Percentiles rank a stretch among this genome's conserved stretches.
Evolutionary conservation across 768 basidiomycete genomes (phyloP).

Genomic region (Mycena latifolia): DNA sequence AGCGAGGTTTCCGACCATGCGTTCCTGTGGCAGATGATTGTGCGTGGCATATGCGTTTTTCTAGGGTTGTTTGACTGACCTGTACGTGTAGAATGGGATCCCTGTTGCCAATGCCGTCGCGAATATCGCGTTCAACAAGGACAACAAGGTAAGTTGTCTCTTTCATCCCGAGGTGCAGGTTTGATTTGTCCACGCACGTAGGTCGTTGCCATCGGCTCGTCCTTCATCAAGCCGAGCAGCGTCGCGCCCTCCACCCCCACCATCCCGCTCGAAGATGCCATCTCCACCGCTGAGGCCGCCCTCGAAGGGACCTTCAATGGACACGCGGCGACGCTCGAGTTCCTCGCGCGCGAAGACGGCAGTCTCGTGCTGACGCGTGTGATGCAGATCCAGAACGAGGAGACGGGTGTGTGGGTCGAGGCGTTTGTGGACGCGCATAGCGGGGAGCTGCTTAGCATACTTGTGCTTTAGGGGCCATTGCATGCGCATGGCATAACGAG

Average conservation of each 20-base stretch:
- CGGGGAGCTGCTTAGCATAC: too few species aligned
- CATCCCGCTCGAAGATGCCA: conserved; percentile 49
- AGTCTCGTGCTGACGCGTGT: background rate
- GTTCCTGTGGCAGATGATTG: conserved; percentile 42
- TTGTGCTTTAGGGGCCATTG: too few species aligned
- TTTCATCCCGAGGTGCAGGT: conserved; percentile 37
- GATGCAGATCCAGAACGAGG: background rate
- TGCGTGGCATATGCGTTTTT: conserved; percentile 31
- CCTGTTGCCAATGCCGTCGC: conserved; percentile 50
- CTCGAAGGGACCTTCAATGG: conserved; percentile 57
- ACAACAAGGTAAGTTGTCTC: too few species aligned
- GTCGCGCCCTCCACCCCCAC: conserved; percentile 53
- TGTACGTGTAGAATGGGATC: conserved; percentile 44
- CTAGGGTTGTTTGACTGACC: background rate
- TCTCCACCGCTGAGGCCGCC: conserved; percentile 50
- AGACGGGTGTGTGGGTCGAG: conserved; percentile 62
- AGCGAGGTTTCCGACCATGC: conserved; percentile 37
- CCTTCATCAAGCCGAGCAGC: conserved; percentile 48
- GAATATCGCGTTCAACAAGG: too few species aligned
- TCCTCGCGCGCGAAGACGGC: conserved; percentile 44
- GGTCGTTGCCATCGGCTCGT: conserved; percentile 48
- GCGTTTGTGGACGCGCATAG: conserved; percentile 72
- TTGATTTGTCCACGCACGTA: background rate
- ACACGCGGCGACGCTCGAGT: conserved; percentile 22
- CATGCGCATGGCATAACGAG: too few species aligned